Base-by-base conservation (phyloP, 306 rosid species). In the Prunus salicina region DNA sequence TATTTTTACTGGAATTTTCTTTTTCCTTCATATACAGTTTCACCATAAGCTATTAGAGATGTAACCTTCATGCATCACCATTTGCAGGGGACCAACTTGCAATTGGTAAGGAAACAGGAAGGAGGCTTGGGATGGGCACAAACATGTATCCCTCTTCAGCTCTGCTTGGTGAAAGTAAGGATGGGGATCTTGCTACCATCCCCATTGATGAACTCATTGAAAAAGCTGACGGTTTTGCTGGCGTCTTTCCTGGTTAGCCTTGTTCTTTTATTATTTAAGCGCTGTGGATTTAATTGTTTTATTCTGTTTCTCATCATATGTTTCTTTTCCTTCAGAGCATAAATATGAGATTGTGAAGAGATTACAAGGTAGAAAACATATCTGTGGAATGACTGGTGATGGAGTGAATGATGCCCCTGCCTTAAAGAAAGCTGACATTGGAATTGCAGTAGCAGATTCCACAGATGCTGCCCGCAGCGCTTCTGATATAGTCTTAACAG, bases 341-440 rank as follows among this genome's bases (percentile, higher is more conserved):
- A 91, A 89, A 73, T 91, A 91, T 72, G 96, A 89, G 86, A 91
- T 89, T 78, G 92, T 91, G 78, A 89, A 73, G 85, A 87, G 90
- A 71, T 62, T 91, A 69, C 96, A 91, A 84, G 90, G 82, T 27
- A 80, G 82, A 82, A 89, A 91, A 22, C 96, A 91, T 82, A 84
- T 91, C 66, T 87, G 91, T 71, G 92, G 96, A 69, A 91, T 91
- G 96, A 89, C 96, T 67, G 93, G 96, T 75, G 96, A 91, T 82
- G 96, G 92, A 12, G 93, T 87, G 62, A 91, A 91, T 30, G 92
- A 91, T 84, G 96, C 93, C 41, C 96, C 92, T 3, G 91, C 96
- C 71, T 73, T 91, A 27, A 91, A 91, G 88, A 87, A 82, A 84
- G 96, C 93, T 7, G 96, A 91, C 82, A 91, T 87, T 16, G 96